Percentiles rank a stretch among this genome's conserved stretches.
Evolutionary conservation across 2,329 filamentous ascomycete species (phyloP).

Genomic region (Colletotrichum sp.): DNA sequence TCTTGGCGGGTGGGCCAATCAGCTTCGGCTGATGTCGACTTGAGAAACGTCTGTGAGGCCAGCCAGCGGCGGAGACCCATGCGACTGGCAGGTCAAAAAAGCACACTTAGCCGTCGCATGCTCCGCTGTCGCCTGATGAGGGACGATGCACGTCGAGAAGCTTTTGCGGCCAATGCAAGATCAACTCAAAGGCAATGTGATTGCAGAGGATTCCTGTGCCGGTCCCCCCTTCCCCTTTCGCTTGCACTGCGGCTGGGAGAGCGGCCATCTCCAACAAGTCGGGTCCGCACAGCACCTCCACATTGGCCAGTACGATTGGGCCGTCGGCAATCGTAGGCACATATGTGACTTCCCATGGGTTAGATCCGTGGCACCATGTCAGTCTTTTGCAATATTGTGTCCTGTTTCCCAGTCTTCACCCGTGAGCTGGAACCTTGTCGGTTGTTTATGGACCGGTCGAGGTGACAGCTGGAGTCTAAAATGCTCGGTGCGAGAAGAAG

Average conservation of each 20-base stretch:
- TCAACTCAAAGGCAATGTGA: background rate
- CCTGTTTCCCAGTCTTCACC: background rate
- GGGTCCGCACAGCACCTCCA: constrained; percentile 5
- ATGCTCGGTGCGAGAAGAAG: constrained; percentile 7
- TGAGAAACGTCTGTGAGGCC: constrained; percentile 24
- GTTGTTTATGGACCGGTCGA: background rate
- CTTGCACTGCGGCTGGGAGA: background rate
- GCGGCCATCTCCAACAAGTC: constrained; percentile 3
- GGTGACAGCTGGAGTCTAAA: background rate
- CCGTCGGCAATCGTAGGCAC: constrained; percentile 31
- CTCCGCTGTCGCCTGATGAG: constrained; percentile 9
- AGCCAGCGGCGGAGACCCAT: constrained; percentile 25
- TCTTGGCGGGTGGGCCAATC: constrained; percentile 31
- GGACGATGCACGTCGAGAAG: background rate
- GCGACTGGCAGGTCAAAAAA: background rate
- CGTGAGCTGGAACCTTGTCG: background rate
- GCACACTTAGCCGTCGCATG: background rate
- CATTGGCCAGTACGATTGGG: constrained; percentile 3
- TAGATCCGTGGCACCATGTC: constrained; percentile 30
- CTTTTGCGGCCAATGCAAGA: background rate
- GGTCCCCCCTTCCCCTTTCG: background rate
- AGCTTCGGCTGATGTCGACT: constrained; percentile 8
- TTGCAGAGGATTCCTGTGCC: background rate
- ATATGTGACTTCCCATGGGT: constrained; percentile 33
- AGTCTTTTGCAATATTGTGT: background rate